phyloP scores from a whole-genome alignment of 768 basidiomycete genomes.

The Gloeopeniophorella convolvens region DNA sequence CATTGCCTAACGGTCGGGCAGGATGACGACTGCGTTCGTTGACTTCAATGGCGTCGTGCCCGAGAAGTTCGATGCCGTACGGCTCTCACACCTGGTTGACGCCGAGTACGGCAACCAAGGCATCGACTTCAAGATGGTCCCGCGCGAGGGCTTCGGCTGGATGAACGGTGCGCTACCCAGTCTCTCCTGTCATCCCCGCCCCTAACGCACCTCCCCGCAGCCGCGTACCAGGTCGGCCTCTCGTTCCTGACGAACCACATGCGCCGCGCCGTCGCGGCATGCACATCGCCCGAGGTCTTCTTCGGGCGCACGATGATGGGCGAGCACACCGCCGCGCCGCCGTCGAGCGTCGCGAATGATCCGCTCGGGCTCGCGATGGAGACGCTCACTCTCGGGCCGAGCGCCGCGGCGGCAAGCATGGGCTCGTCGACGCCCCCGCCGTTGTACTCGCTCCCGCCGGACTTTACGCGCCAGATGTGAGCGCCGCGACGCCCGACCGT shows the following conservation, averaged over 20 bases:
- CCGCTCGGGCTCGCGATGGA: constrained; percentile 37
- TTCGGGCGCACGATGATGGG: constrained; percentile 45
- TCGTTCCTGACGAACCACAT: constrained; percentile 90
- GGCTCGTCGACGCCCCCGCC: constrained; percentile 14
- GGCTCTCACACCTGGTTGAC: constrained; percentile 90
- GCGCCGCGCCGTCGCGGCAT: constrained; percentile 92
- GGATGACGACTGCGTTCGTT: constrained; percentile 92
- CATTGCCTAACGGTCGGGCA: constrained; percentile 25
- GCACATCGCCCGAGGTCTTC: constrained; percentile 89
- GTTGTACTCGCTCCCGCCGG: constrained; percentile 13
- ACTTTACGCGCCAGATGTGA: too few relatives aligned
- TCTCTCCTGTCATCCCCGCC: not conserved
- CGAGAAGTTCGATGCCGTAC: constrained; percentile 98
- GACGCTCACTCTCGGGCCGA: constrained; percentile 21
- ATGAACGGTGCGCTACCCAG: constrained; percentile 68
- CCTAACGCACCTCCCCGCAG: constrained; percentile 33
- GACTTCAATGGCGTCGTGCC: constrained; percentile 98
- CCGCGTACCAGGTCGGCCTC: constrained; percentile 95
- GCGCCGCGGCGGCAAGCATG: not conserved
- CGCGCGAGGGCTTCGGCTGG: constrained; percentile 97
- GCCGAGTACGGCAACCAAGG: constrained; percentile 97
- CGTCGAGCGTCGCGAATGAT: constrained; percentile 29
- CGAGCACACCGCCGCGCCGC: constrained; percentile 30
- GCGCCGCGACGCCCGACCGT: too few relatives aligned
- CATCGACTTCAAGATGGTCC: constrained; percentile 96